phyloP scores from a whole-genome alignment of 768 basidiomycete species.

The Mycena galericulata region DNA sequence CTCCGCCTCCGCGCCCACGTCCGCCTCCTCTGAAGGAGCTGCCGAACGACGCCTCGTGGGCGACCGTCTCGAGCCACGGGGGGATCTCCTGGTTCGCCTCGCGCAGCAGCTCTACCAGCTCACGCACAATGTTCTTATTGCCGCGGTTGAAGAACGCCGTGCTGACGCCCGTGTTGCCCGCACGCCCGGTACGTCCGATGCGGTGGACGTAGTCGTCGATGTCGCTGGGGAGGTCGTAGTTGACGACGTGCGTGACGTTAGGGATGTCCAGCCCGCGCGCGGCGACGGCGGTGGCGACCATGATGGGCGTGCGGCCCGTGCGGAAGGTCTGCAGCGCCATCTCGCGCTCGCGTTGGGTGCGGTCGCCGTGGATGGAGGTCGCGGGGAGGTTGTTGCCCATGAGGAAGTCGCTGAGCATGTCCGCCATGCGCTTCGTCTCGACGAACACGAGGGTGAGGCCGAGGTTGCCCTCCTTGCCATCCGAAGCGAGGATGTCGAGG shows the following conservation, averaged over 20 bases:
- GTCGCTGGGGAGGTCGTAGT: constrained; percentile 97
- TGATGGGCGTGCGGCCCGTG: constrained; percentile 92
- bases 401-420: constrained; percentile 97
- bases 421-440: constrained; percentile 99
- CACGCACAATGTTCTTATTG: constrained; percentile 92
- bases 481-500: constrained; percentile 91
- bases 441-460: constrained; percentile 97
- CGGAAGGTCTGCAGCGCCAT: constrained; percentile 95
- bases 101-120: constrained; percentile 91
- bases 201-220: constrained; percentile 99
- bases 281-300: constrained; percentile 98
- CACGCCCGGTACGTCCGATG: constrained; percentile 98
- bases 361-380: constrained; percentile 98
- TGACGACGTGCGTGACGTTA: constrained; percentile 98
- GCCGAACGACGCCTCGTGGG: constrained; percentile 84
- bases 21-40: constrained; percentile 62
- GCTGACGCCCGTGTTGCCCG: constrained; percentile 95
- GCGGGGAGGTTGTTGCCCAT: constrained; percentile 85
- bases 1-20: constrained; percentile 71
- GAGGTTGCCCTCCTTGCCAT: constrained; percentile 61
- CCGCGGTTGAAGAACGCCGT: constrained; percentile 97
- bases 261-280: constrained; percentile 99
- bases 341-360: constrained; percentile 98
- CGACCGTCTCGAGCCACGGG: constrained; percentile 88
- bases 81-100: constrained; percentile 98